Base-by-base conservation (phyloP, 192 early-diverging fungal species). In the Coemansia sp. region DNA sequence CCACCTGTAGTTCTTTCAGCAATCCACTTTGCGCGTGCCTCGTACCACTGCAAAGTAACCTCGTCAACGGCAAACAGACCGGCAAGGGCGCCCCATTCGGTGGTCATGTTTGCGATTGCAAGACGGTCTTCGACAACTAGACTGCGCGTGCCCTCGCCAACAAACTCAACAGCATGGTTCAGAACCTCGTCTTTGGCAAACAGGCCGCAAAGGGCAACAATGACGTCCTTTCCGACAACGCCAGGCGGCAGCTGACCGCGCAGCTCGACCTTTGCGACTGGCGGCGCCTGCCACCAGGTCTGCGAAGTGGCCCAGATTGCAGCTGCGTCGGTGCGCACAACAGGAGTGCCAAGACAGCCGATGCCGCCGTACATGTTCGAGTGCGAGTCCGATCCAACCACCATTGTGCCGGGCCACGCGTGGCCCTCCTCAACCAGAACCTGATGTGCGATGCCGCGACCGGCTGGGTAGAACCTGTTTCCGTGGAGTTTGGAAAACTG, bases 291-390 rank as follows among this genome's bases (percentile, higher is more conserved):
- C 97, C 97, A 99, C 97, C 97, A 99, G 1, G 95, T 99, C 64
- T 89, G 87, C 5, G 95, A 90, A 0, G 97, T 97, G 5, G 97
- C 94, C 97, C 97, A 99, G 61, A 99, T 93, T 1, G 97, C 92
- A 0, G 97, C 97, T 0, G 97, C 97, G 70, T 99, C 97, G 8
- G 97, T 99, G 32, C 97, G 87, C 40, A 99, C 97, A 55, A 99
- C 91, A 19, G 97, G 97, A 25, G 97, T 97, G 41, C 97, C 97
- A 56, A 99, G 82, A 53, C 88, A 87, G 35, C 95, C 95, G 63
- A 99, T 89, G 66, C 95, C 97, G 42, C 97, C 97, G 77, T 99
- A 99, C 94, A 97, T 99, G 83, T 99, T 99, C 5, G 97, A 97
- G 71, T 99, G 97, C 8, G 97, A 99, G 76, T 99, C 97, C 2